Evolutionary conservation across 768 basidiomycete genomes (phyloP), one percentile per base, ranked within the genome.

Genomic region (Leucocoprinus sp.): DNA sequence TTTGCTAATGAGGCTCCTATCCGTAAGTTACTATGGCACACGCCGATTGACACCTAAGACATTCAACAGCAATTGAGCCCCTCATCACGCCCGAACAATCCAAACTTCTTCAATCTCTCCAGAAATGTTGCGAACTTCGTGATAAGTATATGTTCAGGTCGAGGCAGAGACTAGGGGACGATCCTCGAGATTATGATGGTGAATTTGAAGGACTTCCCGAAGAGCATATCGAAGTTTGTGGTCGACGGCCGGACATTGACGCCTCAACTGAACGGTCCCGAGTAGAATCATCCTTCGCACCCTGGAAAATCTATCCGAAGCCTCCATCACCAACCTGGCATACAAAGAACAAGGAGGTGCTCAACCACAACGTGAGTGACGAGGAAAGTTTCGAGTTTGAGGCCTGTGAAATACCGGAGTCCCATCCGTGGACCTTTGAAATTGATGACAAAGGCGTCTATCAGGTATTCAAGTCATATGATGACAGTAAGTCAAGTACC

Each of bases 271-370:
- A 42, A 39, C 50, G 48, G 34, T 49, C 40, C 47, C 48, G 18
- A 48, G 51, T 23, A 37, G 37, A 19, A 53, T 50, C 48, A 54
- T 51, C 50, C 40, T 67, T 73, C 53, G 55, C 75, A 28, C 67
- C 77, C 3, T 99, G 96, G 96, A 76, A 74, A 43, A 85, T 97
- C 53, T 96, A 96, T 54, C 96, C 96, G 0, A 74, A 70, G 8
- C 93, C 96, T 4, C 96, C 96, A 0, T 88, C 90, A 2, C 95
- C 93, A 0, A 93, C 93, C 55, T 99, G 96, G 96, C 90, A 91
- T 56, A 93, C 87, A 82, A 74, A 68, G 31, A 68, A 76, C 37
- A 65, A 75, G 39, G 60, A 72, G 8, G 66, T 65, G 6, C 66
- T 74, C 26, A 75, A 70, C 48, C 53, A 66, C 8, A 72, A 71